phyloP scores from a whole-genome alignment of 345 rosid genomes.

The Citrus unshiu region DNA sequence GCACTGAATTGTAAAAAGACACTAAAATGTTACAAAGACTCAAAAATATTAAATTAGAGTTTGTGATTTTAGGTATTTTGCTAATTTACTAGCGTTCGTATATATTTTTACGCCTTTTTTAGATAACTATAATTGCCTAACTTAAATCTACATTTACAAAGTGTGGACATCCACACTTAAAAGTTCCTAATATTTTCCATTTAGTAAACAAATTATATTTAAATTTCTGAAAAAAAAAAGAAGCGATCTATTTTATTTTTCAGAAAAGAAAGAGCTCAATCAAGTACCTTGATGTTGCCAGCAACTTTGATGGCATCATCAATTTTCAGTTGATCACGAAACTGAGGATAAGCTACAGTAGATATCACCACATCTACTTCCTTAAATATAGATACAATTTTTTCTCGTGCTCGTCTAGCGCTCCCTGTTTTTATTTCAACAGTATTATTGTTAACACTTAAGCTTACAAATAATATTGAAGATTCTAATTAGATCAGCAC shows the following conservation, averaged over 20 bases:
- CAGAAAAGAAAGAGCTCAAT: neutral
- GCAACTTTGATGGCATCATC: constrained; percentile 42
- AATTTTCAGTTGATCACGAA: constrained; percentile 36
- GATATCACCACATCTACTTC: constrained; percentile 43
- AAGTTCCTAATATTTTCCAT: too few species aligned
- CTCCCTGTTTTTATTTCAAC: constrained; percentile 20
- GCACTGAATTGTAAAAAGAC: too few species aligned
- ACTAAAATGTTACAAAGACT: neutral
- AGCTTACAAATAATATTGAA: too few species aligned
- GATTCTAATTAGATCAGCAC: too few species aligned
- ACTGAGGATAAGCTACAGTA: constrained; percentile 20
- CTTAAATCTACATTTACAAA: too few species aligned
- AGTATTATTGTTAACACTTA: neutral
- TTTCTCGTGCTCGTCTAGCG: constrained; percentile 40
- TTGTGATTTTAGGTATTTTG: too few species aligned
- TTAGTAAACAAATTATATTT: neutral
- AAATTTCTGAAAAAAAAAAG: neutral
- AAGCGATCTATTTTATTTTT: too few species aligned
- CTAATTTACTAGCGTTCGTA: too few species aligned
- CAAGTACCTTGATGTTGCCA: constrained; percentile 39
- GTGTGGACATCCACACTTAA: too few species aligned
- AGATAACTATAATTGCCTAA: too few species aligned
- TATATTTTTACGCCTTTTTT: too few species aligned
- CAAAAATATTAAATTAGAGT: too few species aligned
- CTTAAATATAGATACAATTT: constrained; percentile 24